A percentile compares a stretch with the other conserved stretches of the same genome.
phyloP scores from a whole-genome alignment of 495 filamentous ascomycete genomes.

The Neurospora africana region DNA sequence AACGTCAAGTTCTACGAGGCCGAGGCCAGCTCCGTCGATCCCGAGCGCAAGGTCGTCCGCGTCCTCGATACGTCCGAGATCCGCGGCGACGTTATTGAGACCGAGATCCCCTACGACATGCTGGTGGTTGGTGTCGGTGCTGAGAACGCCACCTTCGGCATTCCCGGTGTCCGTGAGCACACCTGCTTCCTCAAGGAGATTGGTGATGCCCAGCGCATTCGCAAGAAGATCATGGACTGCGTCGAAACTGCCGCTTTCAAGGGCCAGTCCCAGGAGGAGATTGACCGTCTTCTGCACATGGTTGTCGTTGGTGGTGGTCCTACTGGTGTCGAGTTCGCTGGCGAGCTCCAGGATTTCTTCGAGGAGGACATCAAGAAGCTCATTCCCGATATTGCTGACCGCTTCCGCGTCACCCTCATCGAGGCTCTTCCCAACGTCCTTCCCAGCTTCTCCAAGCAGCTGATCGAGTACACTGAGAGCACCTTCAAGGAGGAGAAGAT shows the following conservation, averaged over 20 bases:
- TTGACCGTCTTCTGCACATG: conserved; percentile 94
- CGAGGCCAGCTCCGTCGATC: conserved; percentile 93
- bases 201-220: conserved; percentile 84
- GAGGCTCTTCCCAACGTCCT: conserved; percentile 97
- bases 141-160: conserved; percentile 97
- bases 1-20: conserved; percentile 95
- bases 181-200: conserved; percentile 99
- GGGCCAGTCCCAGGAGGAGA: conserved; percentile 81
- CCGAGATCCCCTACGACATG: conserved; percentile 96
- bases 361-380: conserved; percentile 95
- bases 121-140: conserved; percentile 93
- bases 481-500: conserved; percentile 99
- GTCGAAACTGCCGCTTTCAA: conserved; percentile 98
- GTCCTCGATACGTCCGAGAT: conserved; percentile 90
- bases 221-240: conserved; percentile 99
- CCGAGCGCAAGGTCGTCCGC: conserved; percentile 73
- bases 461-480: conserved; percentile 98
- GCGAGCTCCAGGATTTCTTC: conserved; percentile 98
- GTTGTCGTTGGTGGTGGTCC: conserved; percentile 97
- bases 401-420: conserved; percentile 94
- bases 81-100: conserved; percentile 70
- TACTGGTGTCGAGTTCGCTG: conserved; percentile 96
- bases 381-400: conserved; percentile 86
- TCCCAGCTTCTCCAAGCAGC: conserved; percentile 96
- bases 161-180: conserved; percentile 88